These are phyloP conservation scores for Brachypodium distachyon DNA, from an alignment of 202 grass and related monocot genomes.

Conservation along the genomic window DNA sequence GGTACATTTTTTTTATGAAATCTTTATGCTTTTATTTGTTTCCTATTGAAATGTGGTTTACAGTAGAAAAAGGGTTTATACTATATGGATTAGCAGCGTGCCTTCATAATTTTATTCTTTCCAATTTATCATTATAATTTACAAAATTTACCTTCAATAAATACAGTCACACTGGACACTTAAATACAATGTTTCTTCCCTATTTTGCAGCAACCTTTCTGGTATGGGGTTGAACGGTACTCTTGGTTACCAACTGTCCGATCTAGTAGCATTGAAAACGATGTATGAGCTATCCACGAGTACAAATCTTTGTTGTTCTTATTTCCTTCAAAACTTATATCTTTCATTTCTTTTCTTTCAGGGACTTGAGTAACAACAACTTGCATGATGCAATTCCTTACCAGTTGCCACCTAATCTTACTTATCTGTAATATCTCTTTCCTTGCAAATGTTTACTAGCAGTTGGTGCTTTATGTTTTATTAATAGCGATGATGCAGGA, in stretches of 20 bases:
- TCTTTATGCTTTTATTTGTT: neutral
- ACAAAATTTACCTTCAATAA: no score
- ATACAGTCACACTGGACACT: neutral
- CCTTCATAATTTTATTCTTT: neutral
- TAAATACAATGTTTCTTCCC: slow-evolving; percentile 3
- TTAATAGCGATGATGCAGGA: slow-evolving; percentile 39
- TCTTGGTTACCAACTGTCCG: slow-evolving; percentile 64
- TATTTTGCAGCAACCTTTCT: slow-evolving; percentile 61
- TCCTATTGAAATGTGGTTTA: neutral
- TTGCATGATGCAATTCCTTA: slow-evolving; percentile 73
- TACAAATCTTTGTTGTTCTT: slow-evolving; percentile 14
- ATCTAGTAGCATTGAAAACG: slow-evolving; percentile 64
- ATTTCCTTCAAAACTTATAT: neutral
- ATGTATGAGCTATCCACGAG: slow-evolving; percentile 46
- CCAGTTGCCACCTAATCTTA: slow-evolving; percentile 80
- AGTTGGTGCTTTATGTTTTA: slow-evolving; percentile 14
- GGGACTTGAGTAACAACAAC: slow-evolving; percentile 86
- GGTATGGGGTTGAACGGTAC: slow-evolving; percentile 78
- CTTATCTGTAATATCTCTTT: slow-evolving; percentile 56
- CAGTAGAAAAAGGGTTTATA: neutral
- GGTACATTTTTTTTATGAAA: neutral
- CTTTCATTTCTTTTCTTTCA: slow-evolving; percentile 28
- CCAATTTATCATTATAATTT: no score
- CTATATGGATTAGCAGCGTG: neutral
- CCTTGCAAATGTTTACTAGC: slow-evolving; percentile 12